Percentiles rank a stretch among this genome's conserved stretches.
Conservation (phyloP, 495 filamentous ascomycete genomes). For the Penicillium bialowiezense region DNA sequence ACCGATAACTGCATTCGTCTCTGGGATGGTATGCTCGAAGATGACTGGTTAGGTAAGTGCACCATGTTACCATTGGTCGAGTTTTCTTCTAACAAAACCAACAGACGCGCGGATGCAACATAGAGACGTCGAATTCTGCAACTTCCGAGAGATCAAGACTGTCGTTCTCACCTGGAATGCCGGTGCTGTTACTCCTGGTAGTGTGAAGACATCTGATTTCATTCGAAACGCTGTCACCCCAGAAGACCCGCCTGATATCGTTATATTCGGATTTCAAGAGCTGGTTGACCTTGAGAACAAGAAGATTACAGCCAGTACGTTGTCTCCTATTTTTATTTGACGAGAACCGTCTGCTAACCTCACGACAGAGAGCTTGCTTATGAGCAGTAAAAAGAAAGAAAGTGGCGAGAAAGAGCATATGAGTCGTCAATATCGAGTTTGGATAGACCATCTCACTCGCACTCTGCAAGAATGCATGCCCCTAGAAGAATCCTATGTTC, state of each 20-base stretch:
- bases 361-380: conserved; percentile 58
- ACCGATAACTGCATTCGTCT: conserved; percentile 79
- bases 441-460: conserved; percentile 82
- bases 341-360: conserved; percentile 18
- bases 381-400: conserved; percentile 80
- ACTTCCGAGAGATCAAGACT: conserved; percentile 74
- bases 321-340: not conserved
- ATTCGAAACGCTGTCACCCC: conserved; percentile 69
- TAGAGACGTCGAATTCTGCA: conserved; percentile 76
- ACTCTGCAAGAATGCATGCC: conserved; percentile 82
- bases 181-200: conserved; percentile 82
- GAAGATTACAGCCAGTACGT: conserved; percentile 88
- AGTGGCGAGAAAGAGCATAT: conserved; percentile 85
- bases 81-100: conserved; percentile 22
- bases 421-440: conserved; percentile 95
- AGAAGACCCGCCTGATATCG: conserved; percentile 76
- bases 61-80: not conserved
- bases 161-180: conserved; percentile 94
- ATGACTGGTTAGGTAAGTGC: conserved; percentile 80
- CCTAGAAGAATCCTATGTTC: conserved; percentile 70
- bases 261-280: conserved; percentile 97
- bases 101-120: conserved; percentile 79
- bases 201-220: conserved; percentile 72
- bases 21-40: conserved; percentile 92
- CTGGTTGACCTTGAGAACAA: conserved; percentile 96